These are phyloP conservation scores for Gyrodon lividus DNA, from an alignment of 768 basidiomycete genomes.

Conservation along the genomic window DNA sequence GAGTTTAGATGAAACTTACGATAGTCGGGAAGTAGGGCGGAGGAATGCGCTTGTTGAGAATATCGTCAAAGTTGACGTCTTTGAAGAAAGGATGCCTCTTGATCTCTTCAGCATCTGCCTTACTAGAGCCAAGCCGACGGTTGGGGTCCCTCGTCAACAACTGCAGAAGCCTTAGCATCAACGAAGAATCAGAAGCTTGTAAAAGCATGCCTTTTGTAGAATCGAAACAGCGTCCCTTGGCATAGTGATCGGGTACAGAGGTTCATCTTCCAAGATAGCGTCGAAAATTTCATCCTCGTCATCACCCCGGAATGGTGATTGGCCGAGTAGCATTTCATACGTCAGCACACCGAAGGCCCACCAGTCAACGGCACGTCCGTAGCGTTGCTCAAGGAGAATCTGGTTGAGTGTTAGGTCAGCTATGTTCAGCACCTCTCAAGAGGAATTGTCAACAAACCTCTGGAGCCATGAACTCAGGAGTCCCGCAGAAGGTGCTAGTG, in stretches of 20 bases:
- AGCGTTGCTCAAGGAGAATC: constrained; percentile 99
- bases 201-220: constrained; percentile 73
- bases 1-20: constrained; percentile 45
- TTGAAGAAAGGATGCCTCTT: constrained; percentile 98
- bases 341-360: constrained; percentile 99
- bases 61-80: constrained; percentile 95
- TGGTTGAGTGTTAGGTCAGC: constrained; percentile 32
- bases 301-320: constrained; percentile 98
- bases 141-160: constrained; percentile 88
- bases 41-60: constrained; percentile 95
- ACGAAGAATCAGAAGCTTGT: not conserved
- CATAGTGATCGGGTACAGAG: constrained; percentile 98
- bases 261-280: constrained; percentile 97
- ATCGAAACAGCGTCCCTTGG: constrained; percentile 95
- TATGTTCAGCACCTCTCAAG: not conserved
- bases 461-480: constrained; percentile 99
- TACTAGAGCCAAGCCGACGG: constrained; percentile 87
- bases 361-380: constrained; percentile 99
- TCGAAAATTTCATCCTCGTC: constrained; percentile 99
- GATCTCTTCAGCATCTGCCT: constrained; percentile 94
- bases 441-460: constrained; percentile 60
- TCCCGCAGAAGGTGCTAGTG: constrained; percentile 98
- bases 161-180: constrained; percentile 39
- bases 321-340: constrained; percentile 98
- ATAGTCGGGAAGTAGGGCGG: constrained; percentile 97